These are phyloP conservation scores for Aspergillus sp. DNA, from an alignment of 2,329 filamentous ascomycete species.

Conservation along the genomic window DNA sequence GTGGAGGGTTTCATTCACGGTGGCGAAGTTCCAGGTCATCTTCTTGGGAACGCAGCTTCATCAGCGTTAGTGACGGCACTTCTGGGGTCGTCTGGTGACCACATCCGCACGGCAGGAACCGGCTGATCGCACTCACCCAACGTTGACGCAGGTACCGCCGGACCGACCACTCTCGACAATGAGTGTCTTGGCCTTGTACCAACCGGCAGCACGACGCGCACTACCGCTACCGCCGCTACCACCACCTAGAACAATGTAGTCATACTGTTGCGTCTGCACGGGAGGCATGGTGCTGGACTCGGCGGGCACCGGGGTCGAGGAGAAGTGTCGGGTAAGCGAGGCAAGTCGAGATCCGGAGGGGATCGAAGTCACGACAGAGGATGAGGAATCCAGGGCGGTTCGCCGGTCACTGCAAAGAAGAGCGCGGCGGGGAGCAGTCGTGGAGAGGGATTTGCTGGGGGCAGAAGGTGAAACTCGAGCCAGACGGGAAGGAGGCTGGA, in stretches of 20 bases:
- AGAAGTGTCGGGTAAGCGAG: conserved; percentile 43
- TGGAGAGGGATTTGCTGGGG: conserved; percentile 12
- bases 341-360: conserved; percentile 33
- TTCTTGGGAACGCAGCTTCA: conserved; percentile 53
- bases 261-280: conserved; percentile 47
- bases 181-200: conserved; percentile 52
- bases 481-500: conserved; percentile 6
- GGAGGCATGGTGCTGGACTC: conserved; percentile 46
- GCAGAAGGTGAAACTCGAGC: conserved; percentile 6
- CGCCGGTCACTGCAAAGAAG: conserved; percentile 1
- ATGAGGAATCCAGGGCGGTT: conserved; percentile 24
- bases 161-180: conserved; percentile 50
- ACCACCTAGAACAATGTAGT: conserved; percentile 57
- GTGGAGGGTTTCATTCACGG: conserved; percentile 48
- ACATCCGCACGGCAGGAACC: neutral
- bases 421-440: conserved; percentile 3
- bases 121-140: conserved; percentile 44
- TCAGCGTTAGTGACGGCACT: neutral
- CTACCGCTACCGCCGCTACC: conserved; percentile 53
- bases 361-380: conserved; percentile 13
- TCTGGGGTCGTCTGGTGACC: too few species aligned
- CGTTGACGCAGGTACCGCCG: conserved; percentile 54
- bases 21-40: conserved; percentile 54
- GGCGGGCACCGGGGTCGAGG: conserved; percentile 24
- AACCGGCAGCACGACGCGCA: conserved; percentile 50